phyloP scores from a whole-genome alignment of 805 yeast genomes.

The Wickerhamiella kazuoi region DNA sequence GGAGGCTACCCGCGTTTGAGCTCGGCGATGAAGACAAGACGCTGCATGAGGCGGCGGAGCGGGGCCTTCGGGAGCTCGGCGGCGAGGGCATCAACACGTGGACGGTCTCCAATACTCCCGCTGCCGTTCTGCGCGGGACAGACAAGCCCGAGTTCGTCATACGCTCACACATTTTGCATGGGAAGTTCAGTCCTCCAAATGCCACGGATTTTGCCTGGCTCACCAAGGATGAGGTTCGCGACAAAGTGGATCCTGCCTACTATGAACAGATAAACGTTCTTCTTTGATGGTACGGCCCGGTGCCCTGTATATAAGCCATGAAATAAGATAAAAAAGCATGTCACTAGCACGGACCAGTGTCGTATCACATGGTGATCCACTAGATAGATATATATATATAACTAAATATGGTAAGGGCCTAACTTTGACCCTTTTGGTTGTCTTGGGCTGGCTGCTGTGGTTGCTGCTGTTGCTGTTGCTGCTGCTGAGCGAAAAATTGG shows the following conservation, averaged over 20 bases:
- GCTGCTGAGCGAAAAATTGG: background rate
- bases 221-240: constrained; percentile 56
- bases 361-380: too few species aligned
- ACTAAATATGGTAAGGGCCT: too few species aligned
- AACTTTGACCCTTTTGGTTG: too few species aligned
- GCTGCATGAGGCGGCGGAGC: constrained; percentile 57
- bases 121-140: constrained; percentile 39
- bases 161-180: constrained; percentile 78
- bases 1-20: constrained; percentile 70
- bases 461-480: background rate
- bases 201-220: constrained; percentile 59
- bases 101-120: constrained; percentile 82
- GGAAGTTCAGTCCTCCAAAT: constrained; percentile 38
- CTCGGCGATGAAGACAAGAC: constrained; percentile 25
- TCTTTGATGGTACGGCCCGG: too few species aligned
- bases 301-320: too few species aligned
- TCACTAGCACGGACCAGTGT: too few species aligned
- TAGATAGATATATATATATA: too few species aligned
- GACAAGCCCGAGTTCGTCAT: constrained; percentile 47
- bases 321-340: too few species aligned
- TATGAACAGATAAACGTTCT: constrained; percentile 19
- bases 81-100: constrained; percentile 67
- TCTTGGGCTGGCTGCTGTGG: background rate
- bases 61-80: constrained; percentile 52
- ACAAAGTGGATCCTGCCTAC: constrained; percentile 35